These are phyloP conservation scores for Candida manassasensis DNA, from an alignment of 805 yeast species.

Conservation along the genomic window DNA sequence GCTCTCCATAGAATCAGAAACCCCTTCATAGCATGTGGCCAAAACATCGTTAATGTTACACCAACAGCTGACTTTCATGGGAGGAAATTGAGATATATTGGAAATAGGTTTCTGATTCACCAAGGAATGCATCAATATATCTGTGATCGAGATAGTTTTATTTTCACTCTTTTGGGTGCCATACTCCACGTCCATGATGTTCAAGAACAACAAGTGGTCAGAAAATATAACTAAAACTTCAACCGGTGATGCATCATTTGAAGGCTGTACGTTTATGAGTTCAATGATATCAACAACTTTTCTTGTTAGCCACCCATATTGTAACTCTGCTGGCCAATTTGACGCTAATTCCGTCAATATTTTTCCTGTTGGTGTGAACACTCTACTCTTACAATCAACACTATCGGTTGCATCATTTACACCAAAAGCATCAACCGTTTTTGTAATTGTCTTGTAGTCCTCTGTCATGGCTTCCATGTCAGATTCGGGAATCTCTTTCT, in stretches of 20 bases:
- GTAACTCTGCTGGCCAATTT: conserved; percentile 84
- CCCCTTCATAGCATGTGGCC: conserved; percentile 40
- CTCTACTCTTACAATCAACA: conserved; percentile 41
- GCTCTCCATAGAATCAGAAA: conserved; percentile 10
- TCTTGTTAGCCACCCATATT: conserved; percentile 83
- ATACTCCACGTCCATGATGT: conserved; percentile 43
- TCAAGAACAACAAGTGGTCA: conserved; percentile 67
- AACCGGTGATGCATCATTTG: conserved; percentile 10
- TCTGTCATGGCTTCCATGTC: conserved; percentile 3
- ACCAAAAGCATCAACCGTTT: conserved; percentile 81
- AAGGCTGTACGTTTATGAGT: conserved; percentile 22
- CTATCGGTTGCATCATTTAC: conserved; percentile 26
- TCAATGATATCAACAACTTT: conserved; percentile 76
- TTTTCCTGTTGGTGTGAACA: conserved; percentile 90
- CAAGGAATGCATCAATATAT: conserved; percentile 83
- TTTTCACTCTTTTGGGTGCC: conserved; percentile 10
- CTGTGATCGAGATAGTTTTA: conserved; percentile 61
- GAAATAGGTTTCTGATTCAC: conserved; percentile 77
- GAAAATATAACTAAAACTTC: conserved; percentile 74
- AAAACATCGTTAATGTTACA: conserved; percentile 53
- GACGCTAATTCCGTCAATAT: conserved; percentile 77
- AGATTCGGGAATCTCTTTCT: not conserved
- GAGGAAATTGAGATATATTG: conserved; percentile 49
- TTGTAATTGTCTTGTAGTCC: conserved; percentile 50
- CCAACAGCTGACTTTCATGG: conserved; percentile 65